Evolutionary conservation across 768 basidiomycete species (phyloP).

Genomic region (Amanita pseudoporphyria): DNA sequence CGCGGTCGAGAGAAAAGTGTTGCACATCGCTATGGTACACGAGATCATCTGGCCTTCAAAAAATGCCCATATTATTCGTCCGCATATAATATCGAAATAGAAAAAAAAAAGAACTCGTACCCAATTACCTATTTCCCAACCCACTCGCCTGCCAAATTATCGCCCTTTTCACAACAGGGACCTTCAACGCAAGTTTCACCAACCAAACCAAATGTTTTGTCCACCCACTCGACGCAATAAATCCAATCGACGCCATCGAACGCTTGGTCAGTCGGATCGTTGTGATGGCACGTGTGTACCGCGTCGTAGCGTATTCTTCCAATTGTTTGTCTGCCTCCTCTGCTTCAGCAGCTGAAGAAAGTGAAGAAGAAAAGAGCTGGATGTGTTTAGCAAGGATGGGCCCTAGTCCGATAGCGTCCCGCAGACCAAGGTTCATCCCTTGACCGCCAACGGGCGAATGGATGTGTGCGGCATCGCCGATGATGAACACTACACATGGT

Average conservation of each 20-base stretch:
- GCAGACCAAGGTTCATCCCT: slow-evolving; percentile 48
- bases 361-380: slow-evolving; percentile 8
- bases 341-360: slow-evolving; percentile 8
- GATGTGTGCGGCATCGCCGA: slow-evolving; percentile 34
- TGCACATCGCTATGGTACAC: no score
- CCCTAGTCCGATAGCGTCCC: slow-evolving; percentile 39
- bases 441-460: slow-evolving; percentile 48
- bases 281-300: slow-evolving; percentile 28
- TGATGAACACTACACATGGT: slow-evolving; percentile 10
- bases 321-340: slow-evolving; percentile 22
- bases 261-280: slow-evolving; percentile 32
- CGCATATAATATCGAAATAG: no score
- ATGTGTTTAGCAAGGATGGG: slow-evolving; percentile 28
- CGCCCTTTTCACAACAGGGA: slow-evolving; percentile 10
- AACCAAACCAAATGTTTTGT: background rate
- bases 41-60: no score
- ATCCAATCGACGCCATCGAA: slow-evolving; percentile 12
- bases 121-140: slow-evolving; percentile 7
- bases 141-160: slow-evolving; percentile 22
- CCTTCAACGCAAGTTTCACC: background rate
- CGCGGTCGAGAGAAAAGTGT: no score
- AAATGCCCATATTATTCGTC: no score
- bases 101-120: no score
- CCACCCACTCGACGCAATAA: background rate
- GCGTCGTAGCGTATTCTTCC: slow-evolving; percentile 22